Conservation (phyloP, 306 rosid species). For the Prunus padus region DNA sequence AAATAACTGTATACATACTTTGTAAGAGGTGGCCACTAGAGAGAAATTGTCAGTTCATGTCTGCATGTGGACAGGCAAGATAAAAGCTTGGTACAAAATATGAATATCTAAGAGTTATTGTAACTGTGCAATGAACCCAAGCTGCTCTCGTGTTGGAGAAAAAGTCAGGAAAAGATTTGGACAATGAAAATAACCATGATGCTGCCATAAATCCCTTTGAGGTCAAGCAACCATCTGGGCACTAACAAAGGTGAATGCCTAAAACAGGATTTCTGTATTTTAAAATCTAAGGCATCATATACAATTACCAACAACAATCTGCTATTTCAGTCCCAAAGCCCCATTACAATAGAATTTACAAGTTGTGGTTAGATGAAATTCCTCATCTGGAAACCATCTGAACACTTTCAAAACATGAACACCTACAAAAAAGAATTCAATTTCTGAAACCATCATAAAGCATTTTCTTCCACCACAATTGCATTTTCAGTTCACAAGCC, state of each 20-base stretch:
- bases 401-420: not conserved
- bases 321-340: not conserved
- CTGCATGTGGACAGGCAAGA: not conserved
- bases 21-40: not conserved
- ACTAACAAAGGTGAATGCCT: not conserved
- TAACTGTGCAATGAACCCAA: not conserved
- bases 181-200: not conserved
- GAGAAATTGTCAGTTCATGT: no score
- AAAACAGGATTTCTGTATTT: not conserved
- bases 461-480: not conserved
- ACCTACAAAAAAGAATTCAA: not conserved
- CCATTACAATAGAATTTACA: not conserved
- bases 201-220: not conserved
- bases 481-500: not conserved
- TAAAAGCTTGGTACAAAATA: not conserved
- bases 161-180: not conserved
- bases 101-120: not conserved
- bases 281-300: not conserved
- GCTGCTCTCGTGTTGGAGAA: not conserved
- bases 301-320: not conserved
- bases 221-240: no score
- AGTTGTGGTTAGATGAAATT: not conserved
- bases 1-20: not conserved
- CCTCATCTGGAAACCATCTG: not conserved
- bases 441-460: not conserved